Conservation (phyloP, 352 stramenopile species). For the Elongisporangium senticosum region DNA sequence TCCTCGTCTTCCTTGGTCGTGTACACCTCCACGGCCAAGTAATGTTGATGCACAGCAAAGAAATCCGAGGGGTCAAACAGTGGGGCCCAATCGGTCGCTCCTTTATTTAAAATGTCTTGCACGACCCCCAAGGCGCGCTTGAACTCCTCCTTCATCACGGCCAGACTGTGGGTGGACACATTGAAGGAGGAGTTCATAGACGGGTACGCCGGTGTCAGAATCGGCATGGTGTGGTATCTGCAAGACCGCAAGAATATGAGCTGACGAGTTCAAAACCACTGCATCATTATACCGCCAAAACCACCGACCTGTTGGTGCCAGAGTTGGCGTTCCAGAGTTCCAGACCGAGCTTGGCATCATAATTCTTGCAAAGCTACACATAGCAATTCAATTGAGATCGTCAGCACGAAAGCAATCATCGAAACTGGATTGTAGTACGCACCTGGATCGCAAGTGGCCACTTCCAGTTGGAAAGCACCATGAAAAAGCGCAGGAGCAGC, state of each 20-base stretch:
- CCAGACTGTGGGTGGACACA: slow-evolving; percentile 92
- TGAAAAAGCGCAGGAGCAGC: slow-evolving; percentile 86
- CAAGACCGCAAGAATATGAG: slow-evolving; percentile 5
- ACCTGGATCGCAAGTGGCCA: slow-evolving; percentile 88
- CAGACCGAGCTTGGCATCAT: slow-evolving; percentile 80
- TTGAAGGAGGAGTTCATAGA: slow-evolving; percentile 99
- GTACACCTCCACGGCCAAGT: slow-evolving; percentile 90
- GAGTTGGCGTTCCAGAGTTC: slow-evolving; percentile 88
- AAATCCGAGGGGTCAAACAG: slow-evolving; percentile 84
- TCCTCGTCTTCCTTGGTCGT: slow-evolving; percentile 86
- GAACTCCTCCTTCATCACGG: slow-evolving; percentile 94
- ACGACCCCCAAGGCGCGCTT: slow-evolving; percentile 73
- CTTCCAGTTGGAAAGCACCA: slow-evolving; percentile 88
- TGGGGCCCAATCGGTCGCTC: slow-evolving; percentile 67
- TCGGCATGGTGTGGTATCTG: slow-evolving; percentile 96
- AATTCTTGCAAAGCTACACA: slow-evolving; percentile 71
- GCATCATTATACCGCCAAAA: no score
- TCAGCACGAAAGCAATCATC: slow-evolving; percentile 1
- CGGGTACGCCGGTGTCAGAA: slow-evolving; percentile 98
- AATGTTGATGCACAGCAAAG: slow-evolving; percentile 87
- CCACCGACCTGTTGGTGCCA: slow-evolving; percentile 63
- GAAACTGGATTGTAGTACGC: slow-evolving; percentile 1
- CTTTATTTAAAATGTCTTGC: slow-evolving; percentile 80
- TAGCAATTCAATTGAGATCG: slow-evolving; percentile 1
- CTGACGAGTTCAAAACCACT: neutral